A percentile compares a stretch with the other conserved stretches of the same genome.
phyloP scores from a whole-genome alignment of 768 basidiomycete genomes.

The Phallus indusiatus region DNA sequence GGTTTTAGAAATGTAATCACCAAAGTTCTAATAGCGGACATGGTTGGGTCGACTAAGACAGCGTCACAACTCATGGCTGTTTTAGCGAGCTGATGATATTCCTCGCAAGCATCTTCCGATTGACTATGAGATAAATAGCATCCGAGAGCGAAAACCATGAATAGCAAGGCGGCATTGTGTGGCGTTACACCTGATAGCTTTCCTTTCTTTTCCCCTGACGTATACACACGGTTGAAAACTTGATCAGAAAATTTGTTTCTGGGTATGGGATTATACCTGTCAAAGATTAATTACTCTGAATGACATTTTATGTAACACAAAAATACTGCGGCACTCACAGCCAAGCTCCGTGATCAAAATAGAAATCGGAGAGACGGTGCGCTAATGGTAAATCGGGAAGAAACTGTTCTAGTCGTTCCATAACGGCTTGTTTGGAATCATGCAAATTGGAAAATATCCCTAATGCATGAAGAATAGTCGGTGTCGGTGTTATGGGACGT shows the following conservation, averaged over 20 bases:
- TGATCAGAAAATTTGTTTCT: slow-evolving; percentile 49
- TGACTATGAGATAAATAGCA: slow-evolving; percentile 46
- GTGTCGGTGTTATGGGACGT: background rate
- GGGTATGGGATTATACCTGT: slow-evolving; percentile 46
- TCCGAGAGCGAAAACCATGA: slow-evolving; percentile 57
- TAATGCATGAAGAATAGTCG: slow-evolving; percentile 1
- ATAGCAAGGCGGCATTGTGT: slow-evolving; percentile 55
- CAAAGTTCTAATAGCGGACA: slow-evolving; percentile 44
- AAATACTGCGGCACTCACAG: slow-evolving; percentile 33
- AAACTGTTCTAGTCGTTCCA: background rate
- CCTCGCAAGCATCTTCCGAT: slow-evolving; percentile 43
- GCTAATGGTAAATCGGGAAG: slow-evolving; percentile 55
- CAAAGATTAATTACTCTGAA: background rate
- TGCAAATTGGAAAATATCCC: slow-evolving; percentile 7
- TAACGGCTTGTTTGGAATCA: background rate
- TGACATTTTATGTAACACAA: background rate
- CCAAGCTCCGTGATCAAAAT: slow-evolving; percentile 50
- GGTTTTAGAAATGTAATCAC: slow-evolving; percentile 28
- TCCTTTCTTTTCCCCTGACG: background rate
- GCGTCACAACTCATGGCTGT: slow-evolving; percentile 40
- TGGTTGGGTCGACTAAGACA: slow-evolving; percentile 40
- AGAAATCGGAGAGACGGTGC: slow-evolving; percentile 49
- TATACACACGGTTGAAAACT: slow-evolving; percentile 43
- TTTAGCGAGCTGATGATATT: slow-evolving; percentile 53
- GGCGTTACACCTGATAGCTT: slow-evolving; percentile 22